Base-by-base conservation (phyloP, 139 green algal species). In the Gonium pectorale region DNA sequence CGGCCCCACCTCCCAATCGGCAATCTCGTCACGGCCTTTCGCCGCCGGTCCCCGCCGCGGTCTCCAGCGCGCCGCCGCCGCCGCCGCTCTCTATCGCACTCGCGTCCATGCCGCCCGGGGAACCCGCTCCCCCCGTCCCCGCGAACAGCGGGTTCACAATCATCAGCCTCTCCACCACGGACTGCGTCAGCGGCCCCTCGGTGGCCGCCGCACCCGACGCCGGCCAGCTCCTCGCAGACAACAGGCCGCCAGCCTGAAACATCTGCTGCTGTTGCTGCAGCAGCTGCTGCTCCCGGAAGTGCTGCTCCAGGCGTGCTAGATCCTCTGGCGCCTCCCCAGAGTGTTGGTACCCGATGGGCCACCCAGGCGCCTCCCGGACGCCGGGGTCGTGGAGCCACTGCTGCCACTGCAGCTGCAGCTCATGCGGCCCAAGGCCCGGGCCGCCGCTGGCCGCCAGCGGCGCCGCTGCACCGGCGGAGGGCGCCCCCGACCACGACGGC, bases 81-180 rank as follows among this genome's bases (percentile, higher is more conserved):
- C n/a, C n/a, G n/a, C n/a, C n/a, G n/a, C n/a, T n/a, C n/a, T n/a
- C n/a, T n/a, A n/a, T n/a, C n/a, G n/a, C n/a, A n/a, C n/a, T n/a
- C 5, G 51, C 51, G 51, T 22, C 26, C 5, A 59, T 22, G 51
- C 51, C 51, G 51, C 5, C n/a, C n/a, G n/a, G n/a, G n/a, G n/a
- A n/a, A n/a, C n/a, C n/a, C n/a, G n/a, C n/a, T n/a, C 56, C 19
- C 56, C 26, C 26, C 56, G 26, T 26, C 26, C 26, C 24, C 56
- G 26, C 8, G 56, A 80, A 80, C 21, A 80, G 51, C 51, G 72
- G 72, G 52, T 80, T 80, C 4, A 4, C 1, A 35, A 52, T 80
- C 72, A 80, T 80, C 29, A 80, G 72, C 24, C 72, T 26, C 54
- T 80, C 72, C 19, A 52, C 72, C 31, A 80, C 72, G 3, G 29